phyloP scores from a whole-genome alignment of 192 early-diverging fungal species.

The Pecoramyces ruminantium region DNA sequence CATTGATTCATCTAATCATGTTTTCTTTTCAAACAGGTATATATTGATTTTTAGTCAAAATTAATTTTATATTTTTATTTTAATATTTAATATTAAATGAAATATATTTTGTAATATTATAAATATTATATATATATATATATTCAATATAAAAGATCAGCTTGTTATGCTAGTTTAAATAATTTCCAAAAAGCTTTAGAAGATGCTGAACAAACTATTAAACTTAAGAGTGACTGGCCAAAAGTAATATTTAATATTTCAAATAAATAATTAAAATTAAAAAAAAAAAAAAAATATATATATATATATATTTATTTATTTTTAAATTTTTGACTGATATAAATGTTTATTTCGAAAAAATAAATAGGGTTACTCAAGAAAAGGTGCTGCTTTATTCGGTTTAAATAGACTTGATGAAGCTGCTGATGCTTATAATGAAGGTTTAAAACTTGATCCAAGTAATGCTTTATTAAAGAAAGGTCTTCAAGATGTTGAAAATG shows the following conservation, averaged over 20 bases:
- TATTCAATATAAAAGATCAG: conserved; percentile 33
- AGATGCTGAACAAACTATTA: conserved; percentile 73
- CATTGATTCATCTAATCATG: conserved; percentile 71
- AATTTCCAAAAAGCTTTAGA: conserved; percentile 57
- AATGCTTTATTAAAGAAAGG: conserved; percentile 62
- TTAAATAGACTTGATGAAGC: conserved; percentile 50
- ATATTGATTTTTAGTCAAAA: neutral
- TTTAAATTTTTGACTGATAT: no score
- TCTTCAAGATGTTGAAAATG: conserved; percentile 53
- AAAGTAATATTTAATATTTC: conserved; percentile 24
- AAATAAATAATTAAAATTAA: neutral
- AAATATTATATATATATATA: neutral
- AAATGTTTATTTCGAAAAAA: no score
- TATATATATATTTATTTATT: no score
- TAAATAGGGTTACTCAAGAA: conserved; percentile 59
- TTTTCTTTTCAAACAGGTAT: conserved; percentile 70
- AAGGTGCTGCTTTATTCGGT: conserved; percentile 73
- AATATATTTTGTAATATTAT: no score
- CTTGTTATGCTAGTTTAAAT: conserved; percentile 58
- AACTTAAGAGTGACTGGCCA: conserved; percentile 67
- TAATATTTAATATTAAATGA: no score
- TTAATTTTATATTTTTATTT: neutral
- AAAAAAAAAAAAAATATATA: no score
- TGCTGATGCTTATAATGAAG: conserved; percentile 51
- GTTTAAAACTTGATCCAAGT: conserved; percentile 61